Percentiles rank a stretch among this genome's conserved stretches.
phyloP scores from a whole-genome alignment of 768 basidiomycete genomes.

The Pleurotus salmoneostramineus region DNA sequence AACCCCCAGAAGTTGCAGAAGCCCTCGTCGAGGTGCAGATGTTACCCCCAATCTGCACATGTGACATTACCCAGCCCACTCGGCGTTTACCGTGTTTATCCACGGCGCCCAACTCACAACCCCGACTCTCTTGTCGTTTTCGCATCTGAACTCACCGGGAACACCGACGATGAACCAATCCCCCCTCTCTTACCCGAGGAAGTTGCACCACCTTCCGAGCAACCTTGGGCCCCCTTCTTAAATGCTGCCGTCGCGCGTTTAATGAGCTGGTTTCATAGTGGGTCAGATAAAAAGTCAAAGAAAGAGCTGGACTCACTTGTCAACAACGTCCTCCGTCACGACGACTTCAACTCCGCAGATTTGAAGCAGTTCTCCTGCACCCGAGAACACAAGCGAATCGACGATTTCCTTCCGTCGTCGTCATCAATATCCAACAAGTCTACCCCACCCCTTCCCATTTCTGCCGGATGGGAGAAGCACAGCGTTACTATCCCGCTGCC shows the following conservation, averaged over 20 bases:
- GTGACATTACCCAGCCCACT: constrained; percentile 4
- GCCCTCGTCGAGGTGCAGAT: neutral
- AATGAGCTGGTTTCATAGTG: constrained; percentile 27
- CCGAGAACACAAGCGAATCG: constrained; percentile 13
- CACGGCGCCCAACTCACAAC: neutral
- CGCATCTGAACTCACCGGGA: constrained; percentile 15
- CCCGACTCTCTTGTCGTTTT: neutral
- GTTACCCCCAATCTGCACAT: neutral
- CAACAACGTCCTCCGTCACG: constrained; percentile 18
- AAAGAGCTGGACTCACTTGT: constrained; percentile 23
- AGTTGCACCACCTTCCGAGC: constrained; percentile 9
- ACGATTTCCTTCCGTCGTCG: neutral
- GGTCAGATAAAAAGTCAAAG: constrained; percentile 22
- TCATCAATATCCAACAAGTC: neutral
- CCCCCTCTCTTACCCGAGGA: constrained; percentile 9
- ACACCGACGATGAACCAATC: neutral
- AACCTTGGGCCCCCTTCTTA: constrained; percentile 18
- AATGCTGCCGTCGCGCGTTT: constrained; percentile 21
- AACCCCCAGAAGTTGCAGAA: neutral
- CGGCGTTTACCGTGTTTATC: constrained; percentile 5
- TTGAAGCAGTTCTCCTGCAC: constrained; percentile 14
- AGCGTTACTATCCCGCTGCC: neutral
- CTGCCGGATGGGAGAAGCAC: neutral
- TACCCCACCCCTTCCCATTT: neutral
- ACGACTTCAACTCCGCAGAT: constrained; percentile 16